phyloP scores from a whole-genome alignment of 2,329 filamentous ascomycete genomes.

The Niveomyces coronatus region DNA sequence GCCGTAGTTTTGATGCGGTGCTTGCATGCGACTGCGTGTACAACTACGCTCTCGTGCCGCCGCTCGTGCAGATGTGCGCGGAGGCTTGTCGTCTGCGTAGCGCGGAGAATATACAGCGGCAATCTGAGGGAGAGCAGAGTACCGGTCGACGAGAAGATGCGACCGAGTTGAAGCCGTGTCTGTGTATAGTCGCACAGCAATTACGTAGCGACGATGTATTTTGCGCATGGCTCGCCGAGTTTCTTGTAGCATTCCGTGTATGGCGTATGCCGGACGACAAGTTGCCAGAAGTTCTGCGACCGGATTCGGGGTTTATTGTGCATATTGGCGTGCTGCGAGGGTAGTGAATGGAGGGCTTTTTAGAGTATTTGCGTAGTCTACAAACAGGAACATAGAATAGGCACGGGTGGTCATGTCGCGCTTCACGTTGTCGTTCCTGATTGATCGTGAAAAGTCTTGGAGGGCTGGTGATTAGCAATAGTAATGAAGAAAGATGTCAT shows the following conservation, averaged over 20 bases:
- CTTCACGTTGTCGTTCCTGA: too few relatives aligned
- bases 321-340: conserved; percentile 60
- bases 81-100: conserved; percentile 57
- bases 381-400: too few relatives aligned
- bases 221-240: conserved; percentile 64
- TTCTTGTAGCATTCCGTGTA: conserved; percentile 54
- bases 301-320: conserved; percentile 67
- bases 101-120: conserved; percentile 10
- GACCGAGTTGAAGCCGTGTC: conserved; percentile 20
- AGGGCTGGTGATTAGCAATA: too few relatives aligned
- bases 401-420: too few relatives aligned
- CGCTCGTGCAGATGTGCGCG: conserved; percentile 71
- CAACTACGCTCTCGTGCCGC: conserved; percentile 75
- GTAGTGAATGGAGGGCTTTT: conserved; percentile 2
- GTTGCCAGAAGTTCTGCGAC: conserved; percentile 47
- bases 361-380: too few relatives aligned
- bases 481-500: too few relatives aligned
- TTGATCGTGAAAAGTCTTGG: too few relatives aligned
- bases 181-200: conserved; percentile 83
- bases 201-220: conserved; percentile 79
- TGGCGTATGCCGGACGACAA: conserved; percentile 65
- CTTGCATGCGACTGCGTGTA: conserved; percentile 92
- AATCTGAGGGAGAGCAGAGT: not conserved
- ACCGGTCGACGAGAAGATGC: too few relatives aligned
- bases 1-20: conserved; percentile 58